These are phyloP conservation scores for Dipteronia sinensis DNA, from an alignment of 345 rosid genomes.

Conservation along the genomic window DNA sequence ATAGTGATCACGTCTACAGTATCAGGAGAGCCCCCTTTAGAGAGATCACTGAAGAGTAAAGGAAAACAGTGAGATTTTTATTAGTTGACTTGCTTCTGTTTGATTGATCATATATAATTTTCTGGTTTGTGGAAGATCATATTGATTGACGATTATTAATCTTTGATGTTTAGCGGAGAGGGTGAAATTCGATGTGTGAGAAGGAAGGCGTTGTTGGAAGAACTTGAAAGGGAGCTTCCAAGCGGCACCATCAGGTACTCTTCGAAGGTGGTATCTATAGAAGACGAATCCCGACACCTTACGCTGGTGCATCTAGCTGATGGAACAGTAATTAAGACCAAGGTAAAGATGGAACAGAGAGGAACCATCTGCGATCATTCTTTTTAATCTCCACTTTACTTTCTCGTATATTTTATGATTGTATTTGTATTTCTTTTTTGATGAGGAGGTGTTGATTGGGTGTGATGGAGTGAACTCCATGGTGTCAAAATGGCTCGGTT, in stretches of 20 bases:
- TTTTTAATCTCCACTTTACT: neutral
- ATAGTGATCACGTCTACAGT: constrained; percentile 25
- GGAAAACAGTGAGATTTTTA: neutral
- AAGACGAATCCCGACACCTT: constrained; percentile 48
- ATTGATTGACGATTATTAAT: neutral
- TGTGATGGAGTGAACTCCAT: constrained; percentile 74
- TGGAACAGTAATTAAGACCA: constrained; percentile 54
- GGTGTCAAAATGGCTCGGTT: constrained; percentile 67
- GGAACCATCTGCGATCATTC: neutral
- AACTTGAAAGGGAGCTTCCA: constrained; percentile 60
- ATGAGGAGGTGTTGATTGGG: constrained; percentile 59
- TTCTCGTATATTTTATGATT: neutral
- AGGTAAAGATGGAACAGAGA: constrained; percentile 36
- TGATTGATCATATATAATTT: too few species aligned
- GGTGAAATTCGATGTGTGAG: constrained; percentile 53
- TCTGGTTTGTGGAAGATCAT: neutral
- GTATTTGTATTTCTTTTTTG: neutral
- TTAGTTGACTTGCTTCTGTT: neutral
- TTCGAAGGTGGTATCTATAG: constrained; percentile 58
- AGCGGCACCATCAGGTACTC: constrained; percentile 60
- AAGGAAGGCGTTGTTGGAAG: constrained; percentile 58
- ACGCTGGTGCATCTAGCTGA: constrained; percentile 64
- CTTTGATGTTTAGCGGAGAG: constrained; percentile 23
- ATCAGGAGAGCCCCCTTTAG: constrained; percentile 25
- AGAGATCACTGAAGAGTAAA: constrained; percentile 5